Conservation (phyloP, 2,329 filamentous ascomycete species). For the Monilinia fructigena region DNA sequence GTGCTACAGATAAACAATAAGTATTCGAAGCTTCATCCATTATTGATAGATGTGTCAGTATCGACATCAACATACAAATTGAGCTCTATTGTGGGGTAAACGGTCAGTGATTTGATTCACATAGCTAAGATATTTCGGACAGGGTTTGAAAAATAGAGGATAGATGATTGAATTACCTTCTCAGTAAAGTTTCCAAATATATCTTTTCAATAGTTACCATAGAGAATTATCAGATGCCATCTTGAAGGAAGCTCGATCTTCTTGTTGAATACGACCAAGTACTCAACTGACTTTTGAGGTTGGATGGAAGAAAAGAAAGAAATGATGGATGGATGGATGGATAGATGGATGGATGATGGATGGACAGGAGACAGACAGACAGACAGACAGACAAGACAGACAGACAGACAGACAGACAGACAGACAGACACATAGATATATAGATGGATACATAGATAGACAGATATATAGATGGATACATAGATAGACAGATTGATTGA, state of each 20-base stretch:
- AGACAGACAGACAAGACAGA: no score
- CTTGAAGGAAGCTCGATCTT: conserved; percentile 8
- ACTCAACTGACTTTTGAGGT: background rate
- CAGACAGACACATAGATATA: no score
- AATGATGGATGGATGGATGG: no score
- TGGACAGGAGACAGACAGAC: no score
- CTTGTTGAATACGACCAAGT: background rate
- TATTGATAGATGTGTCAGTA: background rate
- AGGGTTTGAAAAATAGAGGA: background rate
- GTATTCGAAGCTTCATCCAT: background rate
- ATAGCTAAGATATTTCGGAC: conserved; percentile 17
- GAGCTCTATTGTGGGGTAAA: conserved; percentile 43
- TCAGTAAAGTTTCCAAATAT: conserved; percentile 61
- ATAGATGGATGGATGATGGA: no score
- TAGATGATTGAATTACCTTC: conserved; percentile 52
- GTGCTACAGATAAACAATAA: conserved; percentile 40
- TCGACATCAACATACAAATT: conserved; percentile 45
- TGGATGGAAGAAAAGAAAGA: background rate
- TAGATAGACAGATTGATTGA: no score
- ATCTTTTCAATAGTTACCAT: conserved; percentile 57
- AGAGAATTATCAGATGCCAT: conserved; percentile 36
- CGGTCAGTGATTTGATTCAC: conserved; percentile 15
- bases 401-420: no score
- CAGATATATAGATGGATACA: no score
- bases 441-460: no score